Base-by-base conservation (phyloP, 2,329 filamentous ascomycete genomes). In the Ophiostoma perfectum region DNA sequence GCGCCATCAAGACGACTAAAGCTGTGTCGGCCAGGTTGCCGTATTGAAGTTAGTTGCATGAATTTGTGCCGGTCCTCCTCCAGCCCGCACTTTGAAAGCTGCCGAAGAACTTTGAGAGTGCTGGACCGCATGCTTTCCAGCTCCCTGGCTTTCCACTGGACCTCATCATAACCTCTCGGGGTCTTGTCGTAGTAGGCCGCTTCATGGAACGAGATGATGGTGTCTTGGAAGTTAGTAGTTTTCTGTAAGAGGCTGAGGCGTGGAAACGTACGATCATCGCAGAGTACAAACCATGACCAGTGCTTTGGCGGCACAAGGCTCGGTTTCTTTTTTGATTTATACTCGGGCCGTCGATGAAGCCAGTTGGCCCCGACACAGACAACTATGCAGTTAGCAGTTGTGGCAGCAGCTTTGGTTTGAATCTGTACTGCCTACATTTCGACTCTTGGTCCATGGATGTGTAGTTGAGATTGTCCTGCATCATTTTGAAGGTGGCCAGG, bases 381-480 rank as follows among this genome's bases (percentile, higher is more conserved):
- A 73, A 87, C 87, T 90, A 66, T 3, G 27, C 3, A 14, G 3
- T 62, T 75, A 69, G 27, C 4, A 60, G 76, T 73, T 11, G 27
- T 36, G 49, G 9, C 18, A 0, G 42, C 9, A 55, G 5, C 9
- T 45, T 45, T 45, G 42, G 14, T 45, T 27, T 1, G 47, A 39
- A 69, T 75, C 67, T 76, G 74, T 72, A 49, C 1, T 5, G 75
- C 81, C 73, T 78, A 87, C 89, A 91, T 75, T 81, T 82, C 16
- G 82, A 78, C 0, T 89, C 90, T 75, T 88, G 85, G 73, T 93
- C 90, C 14, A 91, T 84, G 0, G 89, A 89, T 14, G 87, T 88
- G 76, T 90, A 93, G 75, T 92, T 90, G 81, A 89, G 89, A n/a
- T 91, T 88, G 67, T 88, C 84, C 71, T 90, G 83, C 5, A 89